Percentiles rank a stretch among this genome's conserved stretches.
These are phyloP conservation scores for Heterobasidion annosum DNA, from an alignment of 1,284 basidiomycete genomes.

Conservation along the genomic window DNA sequence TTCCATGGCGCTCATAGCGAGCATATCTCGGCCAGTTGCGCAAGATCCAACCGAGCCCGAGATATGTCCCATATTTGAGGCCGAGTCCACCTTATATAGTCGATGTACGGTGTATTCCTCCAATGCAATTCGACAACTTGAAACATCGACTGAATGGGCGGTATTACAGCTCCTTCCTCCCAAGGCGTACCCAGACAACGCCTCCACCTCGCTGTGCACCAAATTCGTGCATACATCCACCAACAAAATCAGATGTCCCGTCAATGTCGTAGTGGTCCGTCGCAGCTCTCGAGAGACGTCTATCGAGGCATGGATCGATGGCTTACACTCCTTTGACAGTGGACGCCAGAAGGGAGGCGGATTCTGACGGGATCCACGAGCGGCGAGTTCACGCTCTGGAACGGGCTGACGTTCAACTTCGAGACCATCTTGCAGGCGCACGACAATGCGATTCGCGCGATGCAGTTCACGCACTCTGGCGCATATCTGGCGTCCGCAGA, in stretches of 20 bases:
- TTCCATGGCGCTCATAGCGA: slow-evolving; percentile 2
- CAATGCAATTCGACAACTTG: slow-evolving; percentile 12
- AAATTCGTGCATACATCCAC: slow-evolving; percentile 97
- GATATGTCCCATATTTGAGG: slow-evolving; percentile 67
- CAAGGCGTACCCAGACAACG: slow-evolving; percentile 82
- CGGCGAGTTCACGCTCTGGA: slow-evolving; percentile 99
- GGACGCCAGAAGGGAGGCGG: slow-evolving; percentile 93
- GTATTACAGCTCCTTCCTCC: slow-evolving; percentile 81
- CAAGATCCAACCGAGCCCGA: slow-evolving; percentile 68
- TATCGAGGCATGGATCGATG: neutral
- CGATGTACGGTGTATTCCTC: slow-evolving; percentile 46
- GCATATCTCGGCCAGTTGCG: slow-evolving; percentile 37
- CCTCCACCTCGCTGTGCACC: slow-evolving; percentile 87
- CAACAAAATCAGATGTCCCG: slow-evolving; percentile 96
- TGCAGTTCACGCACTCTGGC: slow-evolving; percentile 88
- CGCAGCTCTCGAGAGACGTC: neutral
- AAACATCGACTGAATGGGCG: slow-evolving; percentile 15
- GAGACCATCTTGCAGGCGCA: slow-evolving; percentile 98
- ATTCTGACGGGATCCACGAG: slow-evolving; percentile 92
- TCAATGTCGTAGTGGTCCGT: slow-evolving; percentile 87
- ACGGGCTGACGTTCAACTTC: slow-evolving; percentile 98
- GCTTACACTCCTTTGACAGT: slow-evolving; percentile 36
- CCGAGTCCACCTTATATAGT: slow-evolving; percentile 80
- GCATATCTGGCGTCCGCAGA: slow-evolving; percentile 89
- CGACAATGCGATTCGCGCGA: slow-evolving; percentile 86